phyloP scores from a whole-genome alignment of 2,329 filamentous ascomycete species.

The Phialophora verrucosa region DNA sequence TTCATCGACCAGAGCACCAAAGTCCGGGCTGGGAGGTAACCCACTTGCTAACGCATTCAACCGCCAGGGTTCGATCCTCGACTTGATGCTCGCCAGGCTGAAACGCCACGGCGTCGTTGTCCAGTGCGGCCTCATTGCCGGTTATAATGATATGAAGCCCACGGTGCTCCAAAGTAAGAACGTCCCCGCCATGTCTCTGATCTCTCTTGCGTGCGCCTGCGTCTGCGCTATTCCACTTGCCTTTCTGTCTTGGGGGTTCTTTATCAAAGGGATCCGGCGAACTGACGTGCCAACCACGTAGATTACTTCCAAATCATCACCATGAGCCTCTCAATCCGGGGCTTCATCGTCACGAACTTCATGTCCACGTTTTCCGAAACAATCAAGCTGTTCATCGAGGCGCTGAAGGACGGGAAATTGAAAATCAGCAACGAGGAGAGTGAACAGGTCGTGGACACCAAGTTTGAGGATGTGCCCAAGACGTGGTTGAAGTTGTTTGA shows the following conservation, averaged over 20 bases:
- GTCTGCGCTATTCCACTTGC: too few species aligned
- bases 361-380: slow-evolving; percentile 65
- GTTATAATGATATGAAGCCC: slow-evolving; percentile 37
- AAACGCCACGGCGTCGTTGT: slow-evolving; percentile 28
- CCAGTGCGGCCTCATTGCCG: slow-evolving; percentile 69
- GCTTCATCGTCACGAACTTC: slow-evolving; percentile 57
- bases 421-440: slow-evolving; percentile 55
- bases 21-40: neutral
- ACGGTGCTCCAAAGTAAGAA: slow-evolving; percentile 34
- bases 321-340: slow-evolving; percentile 37
- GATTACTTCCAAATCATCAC: slow-evolving; percentile 60
- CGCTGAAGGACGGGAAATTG: slow-evolving; percentile 70
- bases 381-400: slow-evolving; percentile 68
- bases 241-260: neutral
- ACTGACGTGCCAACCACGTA: neutral
- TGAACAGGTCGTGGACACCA: slow-evolving; percentile 63
- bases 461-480: slow-evolving; percentile 57
- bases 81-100: slow-evolving; percentile 35
- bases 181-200: neutral
- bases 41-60: neutral
- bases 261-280: neutral
- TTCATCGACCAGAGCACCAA: neutral
- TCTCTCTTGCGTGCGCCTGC: neutral
- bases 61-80: slow-evolving; percentile 33
- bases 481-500: slow-evolving; percentile 63